phyloP scores from a whole-genome alignment of 2,329 filamentous ascomycete genomes.

The Microsporum audouinii region DNA sequence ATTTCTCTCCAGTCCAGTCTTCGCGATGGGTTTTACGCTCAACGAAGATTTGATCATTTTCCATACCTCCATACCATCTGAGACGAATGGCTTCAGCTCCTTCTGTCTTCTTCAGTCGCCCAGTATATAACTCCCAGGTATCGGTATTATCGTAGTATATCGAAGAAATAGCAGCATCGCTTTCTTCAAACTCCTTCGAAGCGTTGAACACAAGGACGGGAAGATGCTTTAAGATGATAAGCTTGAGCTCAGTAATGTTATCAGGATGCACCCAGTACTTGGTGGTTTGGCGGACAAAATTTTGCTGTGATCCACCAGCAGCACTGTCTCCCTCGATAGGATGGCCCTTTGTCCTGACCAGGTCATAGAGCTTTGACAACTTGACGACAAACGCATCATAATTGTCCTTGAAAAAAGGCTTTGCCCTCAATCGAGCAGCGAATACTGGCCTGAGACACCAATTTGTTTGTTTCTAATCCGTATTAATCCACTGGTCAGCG shows the following conservation, averaged over 20 bases:
- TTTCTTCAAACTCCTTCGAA: slow-evolving; percentile 85
- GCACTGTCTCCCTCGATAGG: slow-evolving; percentile 84
- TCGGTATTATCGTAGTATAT: slow-evolving; percentile 97
- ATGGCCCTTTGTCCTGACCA: slow-evolving; percentile 84
- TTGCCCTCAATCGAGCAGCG: slow-evolving; percentile 82
- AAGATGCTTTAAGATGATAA: slow-evolving; percentile 94
- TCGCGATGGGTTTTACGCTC: slow-evolving; percentile 97
- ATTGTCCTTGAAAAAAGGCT: slow-evolving; percentile 98
- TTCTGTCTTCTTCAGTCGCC: slow-evolving; percentile 92
- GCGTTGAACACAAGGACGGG: slow-evolving; percentile 95
- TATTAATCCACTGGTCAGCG: slow-evolving; percentile 1
- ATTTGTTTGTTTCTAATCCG: slow-evolving; percentile 68
- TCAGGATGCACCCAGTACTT: slow-evolving; percentile 99
- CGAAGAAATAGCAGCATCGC: slow-evolving; percentile 90
- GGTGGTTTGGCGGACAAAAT: slow-evolving; percentile 91
- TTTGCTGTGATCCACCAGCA: slow-evolving; percentile 84
- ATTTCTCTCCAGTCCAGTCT: slow-evolving; percentile 98
- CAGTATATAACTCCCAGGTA: slow-evolving; percentile 87
- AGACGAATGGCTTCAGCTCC: slow-evolving; percentile 93
- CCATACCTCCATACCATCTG: slow-evolving; percentile 96
- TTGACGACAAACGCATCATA: slow-evolving; percentile 94
- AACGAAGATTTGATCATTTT: slow-evolving; percentile 87
- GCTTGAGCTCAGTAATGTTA: slow-evolving; percentile 95
- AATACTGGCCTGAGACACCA: slow-evolving; percentile 96
- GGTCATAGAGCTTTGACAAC: slow-evolving; percentile 87